Percentiles rank a stretch among this genome's conserved stretches.
Evolutionary conservation across 441 rosid species (phyloP).

Genomic region (Codiaeum variegatum): DNA sequence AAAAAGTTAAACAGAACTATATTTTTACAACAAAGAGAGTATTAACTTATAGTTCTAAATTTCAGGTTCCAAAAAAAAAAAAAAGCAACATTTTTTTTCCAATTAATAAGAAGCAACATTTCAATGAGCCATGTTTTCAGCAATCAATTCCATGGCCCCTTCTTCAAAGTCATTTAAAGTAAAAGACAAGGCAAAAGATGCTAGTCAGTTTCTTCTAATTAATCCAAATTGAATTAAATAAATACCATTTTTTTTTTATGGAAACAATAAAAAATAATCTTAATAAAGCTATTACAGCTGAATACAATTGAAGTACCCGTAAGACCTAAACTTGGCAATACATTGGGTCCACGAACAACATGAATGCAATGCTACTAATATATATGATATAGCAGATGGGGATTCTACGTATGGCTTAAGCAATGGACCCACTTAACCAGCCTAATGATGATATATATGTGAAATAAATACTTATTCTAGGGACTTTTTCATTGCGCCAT

Average conservation of each 20-base stretch:
- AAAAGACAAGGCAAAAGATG: not conserved
- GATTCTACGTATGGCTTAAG: conserved; percentile 4
- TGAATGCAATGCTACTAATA: not conserved
- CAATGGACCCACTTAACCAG: conserved; percentile 1
- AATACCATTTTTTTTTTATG: no score
- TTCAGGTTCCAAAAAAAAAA: not conserved
- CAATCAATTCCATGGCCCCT: not conserved
- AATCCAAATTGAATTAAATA: not conserved
- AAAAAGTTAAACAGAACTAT: no score
- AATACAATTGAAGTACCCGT: not conserved
- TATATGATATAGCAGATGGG: not conserved
- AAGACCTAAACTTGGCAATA: not conserved
- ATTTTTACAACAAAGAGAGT: not conserved
- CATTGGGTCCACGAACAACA: not conserved
- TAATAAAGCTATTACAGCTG: not conserved
- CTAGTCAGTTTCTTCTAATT: not conserved
- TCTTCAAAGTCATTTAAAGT: not conserved
- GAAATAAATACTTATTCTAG: not conserved
- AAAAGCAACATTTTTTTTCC: no score
- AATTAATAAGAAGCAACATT: not conserved
- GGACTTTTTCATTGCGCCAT: not conserved
- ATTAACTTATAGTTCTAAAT: not conserved
- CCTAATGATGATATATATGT: not conserved
- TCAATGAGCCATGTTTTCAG: not conserved
- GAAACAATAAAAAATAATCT: not conserved